Evolutionary conservation across 441 rosid species (phyloP).

Genomic region (Adansonia grandidieri): DNA sequence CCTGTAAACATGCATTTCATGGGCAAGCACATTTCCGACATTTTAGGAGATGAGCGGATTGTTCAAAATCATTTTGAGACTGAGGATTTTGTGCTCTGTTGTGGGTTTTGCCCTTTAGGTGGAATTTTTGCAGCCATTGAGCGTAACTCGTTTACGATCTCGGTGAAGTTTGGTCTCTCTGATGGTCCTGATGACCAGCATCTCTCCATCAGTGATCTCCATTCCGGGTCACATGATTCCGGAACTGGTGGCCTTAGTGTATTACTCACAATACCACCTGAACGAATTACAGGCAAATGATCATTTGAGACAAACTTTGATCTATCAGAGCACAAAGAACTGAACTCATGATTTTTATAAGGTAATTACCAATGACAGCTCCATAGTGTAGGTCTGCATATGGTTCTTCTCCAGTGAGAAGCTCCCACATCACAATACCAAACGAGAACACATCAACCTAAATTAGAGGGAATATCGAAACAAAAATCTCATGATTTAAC

Average conservation of each 20-base stretch:
- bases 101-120: background rate
- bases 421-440: conserved; percentile 90
- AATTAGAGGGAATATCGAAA: conserved; percentile 12
- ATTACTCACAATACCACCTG: conserved; percentile 82
- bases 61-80: background rate
- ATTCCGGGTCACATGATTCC: conserved; percentile 55
- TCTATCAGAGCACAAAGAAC: background rate
- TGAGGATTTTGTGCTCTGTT: background rate
- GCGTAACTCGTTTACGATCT: conserved; percentile 56
- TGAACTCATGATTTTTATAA: background rate
- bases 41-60: background rate
- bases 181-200: conserved; percentile 75
- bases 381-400: conserved; percentile 92
- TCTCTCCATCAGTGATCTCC: conserved; percentile 76
- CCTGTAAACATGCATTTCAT: conserved; percentile 3
- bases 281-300: background rate
- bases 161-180: conserved; percentile 65
- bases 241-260: conserved; percentile 71
- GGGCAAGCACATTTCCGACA: conserved; percentile 2
- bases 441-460: conserved; percentile 93
- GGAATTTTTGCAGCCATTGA: conserved; percentile 43
- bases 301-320: background rate
- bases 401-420: conserved; percentile 84
- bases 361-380: conserved; percentile 68
- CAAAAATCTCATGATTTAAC: background rate